phyloP scores from a whole-genome alignment of 148 eudicot genomes.

The Heliamphora exappendiculata region DNA sequence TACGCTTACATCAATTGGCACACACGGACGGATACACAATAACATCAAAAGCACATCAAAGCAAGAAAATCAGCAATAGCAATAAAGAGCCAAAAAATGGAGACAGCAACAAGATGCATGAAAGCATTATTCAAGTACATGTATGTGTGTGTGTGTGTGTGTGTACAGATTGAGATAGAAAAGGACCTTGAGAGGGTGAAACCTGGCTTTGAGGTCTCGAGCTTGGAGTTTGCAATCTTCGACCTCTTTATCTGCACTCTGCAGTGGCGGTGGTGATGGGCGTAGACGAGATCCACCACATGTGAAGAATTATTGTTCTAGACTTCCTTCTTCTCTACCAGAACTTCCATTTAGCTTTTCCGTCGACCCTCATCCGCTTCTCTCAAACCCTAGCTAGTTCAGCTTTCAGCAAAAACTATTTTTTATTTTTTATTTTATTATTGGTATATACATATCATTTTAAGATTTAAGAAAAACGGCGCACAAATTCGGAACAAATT shows the following conservation, averaged over 20 bases:
- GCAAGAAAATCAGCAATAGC: neutral
- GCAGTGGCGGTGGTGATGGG: slow-evolving; percentile 16
- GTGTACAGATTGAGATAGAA: too few relatives aligned
- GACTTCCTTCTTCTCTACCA: neutral
- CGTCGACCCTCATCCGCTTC: neutral
- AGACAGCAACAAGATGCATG: neutral
- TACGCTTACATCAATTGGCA: neutral
- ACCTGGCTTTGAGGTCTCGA: slow-evolving; percentile 77
- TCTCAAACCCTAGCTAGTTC: slow-evolving; percentile 7
- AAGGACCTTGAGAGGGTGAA: slow-evolving; percentile 76
- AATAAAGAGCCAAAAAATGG: neutral
- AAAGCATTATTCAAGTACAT: neutral
- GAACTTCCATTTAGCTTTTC: neutral
- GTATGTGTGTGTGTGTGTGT: too few relatives aligned
- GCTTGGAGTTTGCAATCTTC: slow-evolving; percentile 66
- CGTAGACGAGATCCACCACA: neutral
- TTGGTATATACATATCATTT: too few relatives aligned
- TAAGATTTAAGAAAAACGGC: too few relatives aligned
- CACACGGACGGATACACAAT: neutral
- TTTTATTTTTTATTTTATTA: too few relatives aligned
- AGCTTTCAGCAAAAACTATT: too few relatives aligned
- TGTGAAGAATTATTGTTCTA: neutral
- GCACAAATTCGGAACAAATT: too few relatives aligned
- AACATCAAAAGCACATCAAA: neutral
- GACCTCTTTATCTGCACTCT: slow-evolving; percentile 29